Conservation (phyloP, 148 eudicot genomes). For the Fallopia convolvulus region DNA sequence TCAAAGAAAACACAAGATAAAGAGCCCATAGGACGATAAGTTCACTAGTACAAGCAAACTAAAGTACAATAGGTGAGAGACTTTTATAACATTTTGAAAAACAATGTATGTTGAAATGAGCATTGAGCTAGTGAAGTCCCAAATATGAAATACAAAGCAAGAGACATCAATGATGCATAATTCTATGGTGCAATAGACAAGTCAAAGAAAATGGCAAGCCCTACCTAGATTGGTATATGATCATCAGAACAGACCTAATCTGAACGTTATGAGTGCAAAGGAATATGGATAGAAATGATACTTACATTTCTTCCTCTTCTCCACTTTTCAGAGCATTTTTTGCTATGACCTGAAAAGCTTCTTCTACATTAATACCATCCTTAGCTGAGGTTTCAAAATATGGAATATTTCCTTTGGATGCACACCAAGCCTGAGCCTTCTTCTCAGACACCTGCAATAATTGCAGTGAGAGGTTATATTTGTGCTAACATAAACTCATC, state of each 20-base stretch:
- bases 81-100: not conserved
- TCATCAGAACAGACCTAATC: not conserved
- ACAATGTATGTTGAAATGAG: not conserved
- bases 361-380: slow-evolving; percentile 86
- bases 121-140: not conserved
- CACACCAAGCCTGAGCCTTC: slow-evolving; percentile 96
- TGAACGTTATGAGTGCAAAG: not conserved
- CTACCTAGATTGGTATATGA: not conserved
- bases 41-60: not conserved
- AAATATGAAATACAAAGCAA: not conserved
- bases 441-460: slow-evolving; percentile 77
- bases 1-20: not conserved
- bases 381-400: slow-evolving; percentile 97
- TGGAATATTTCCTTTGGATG: slow-evolving; percentile 88
- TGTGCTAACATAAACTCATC: not conserved
- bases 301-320: slow-evolving; percentile 96
- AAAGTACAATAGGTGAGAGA: not conserved
- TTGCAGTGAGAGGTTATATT: not conserved
- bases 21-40: not conserved
- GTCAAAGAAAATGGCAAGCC: not conserved
- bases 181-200: not conserved
- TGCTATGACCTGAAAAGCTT: slow-evolving; percentile 91
- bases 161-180: not conserved
- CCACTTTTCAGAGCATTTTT: slow-evolving; percentile 83
- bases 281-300: not conserved